These are phyloP conservation scores for Yamadazyma dendronema DNA, from an alignment of 1,139 yeast genomes.

Conservation along the genomic window DNA sequence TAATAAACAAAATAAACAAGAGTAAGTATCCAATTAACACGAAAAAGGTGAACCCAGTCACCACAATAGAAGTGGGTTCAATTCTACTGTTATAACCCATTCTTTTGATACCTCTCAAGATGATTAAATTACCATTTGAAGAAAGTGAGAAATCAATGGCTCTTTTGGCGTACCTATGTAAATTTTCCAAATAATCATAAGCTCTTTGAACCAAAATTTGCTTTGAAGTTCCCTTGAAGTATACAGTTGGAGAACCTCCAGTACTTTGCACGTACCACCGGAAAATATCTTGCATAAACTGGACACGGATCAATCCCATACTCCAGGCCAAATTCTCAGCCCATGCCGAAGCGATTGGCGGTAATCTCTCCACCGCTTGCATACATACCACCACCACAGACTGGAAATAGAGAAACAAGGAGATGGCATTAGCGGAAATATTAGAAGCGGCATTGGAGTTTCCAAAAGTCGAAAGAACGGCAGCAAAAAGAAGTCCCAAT, in stretches of 20 bases:
- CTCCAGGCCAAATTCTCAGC: conserved; percentile 82
- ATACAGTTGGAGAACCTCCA: conserved; percentile 69
- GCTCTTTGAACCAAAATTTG: conserved; percentile 72
- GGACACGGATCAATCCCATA: conserved; percentile 70
- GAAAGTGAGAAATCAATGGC: conserved; percentile 30
- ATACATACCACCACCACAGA: conserved; percentile 70
- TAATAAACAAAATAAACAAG: conserved; percentile 47
- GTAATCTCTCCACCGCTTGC: conserved; percentile 70
- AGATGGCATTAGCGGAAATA: conserved; percentile 71
- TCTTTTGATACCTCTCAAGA: conserved; percentile 74
- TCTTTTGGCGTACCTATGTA: conserved; percentile 28
- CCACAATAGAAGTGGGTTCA: conserved; percentile 71
- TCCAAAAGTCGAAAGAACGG: conserved; percentile 68
- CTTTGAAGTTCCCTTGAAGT: conserved; percentile 54
- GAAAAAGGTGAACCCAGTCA: conserved; percentile 76
- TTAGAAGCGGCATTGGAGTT: conserved; percentile 79
- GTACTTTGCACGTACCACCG: conserved; percentile 81
- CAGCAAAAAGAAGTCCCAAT: conserved; percentile 67
- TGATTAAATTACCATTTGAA: conserved; percentile 48
- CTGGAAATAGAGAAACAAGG: conserved; percentile 74
- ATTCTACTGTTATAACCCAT: conserved; percentile 65
- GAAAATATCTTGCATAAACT: conserved; percentile 72
- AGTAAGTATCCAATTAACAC: conserved; percentile 60
- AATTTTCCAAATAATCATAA: conserved; percentile 21
- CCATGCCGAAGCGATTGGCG: conserved; percentile 83